Base-by-base conservation (phyloP, 257 asterid species). In the Gynochthodes officinalis region DNA sequence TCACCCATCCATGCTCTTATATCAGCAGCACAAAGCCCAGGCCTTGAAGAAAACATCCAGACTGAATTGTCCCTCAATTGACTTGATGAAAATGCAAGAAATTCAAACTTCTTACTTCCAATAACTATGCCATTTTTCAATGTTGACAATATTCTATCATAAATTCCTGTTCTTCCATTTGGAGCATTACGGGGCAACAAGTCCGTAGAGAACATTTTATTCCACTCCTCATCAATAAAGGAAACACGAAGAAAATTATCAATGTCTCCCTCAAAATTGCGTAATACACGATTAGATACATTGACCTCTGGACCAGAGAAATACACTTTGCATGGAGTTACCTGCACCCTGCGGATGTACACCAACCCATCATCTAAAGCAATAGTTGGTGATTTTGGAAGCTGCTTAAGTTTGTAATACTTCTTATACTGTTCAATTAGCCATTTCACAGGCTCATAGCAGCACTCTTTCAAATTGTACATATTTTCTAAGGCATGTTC, bases 1-100 rank as follows among this genome's bases (percentile, higher is more conserved):
- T 93, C 86, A 0, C 98, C 98, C 98, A 93, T 91, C 96, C 97
- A 90, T 28, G 23, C 46, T 75, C 98, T 86, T 55, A 90, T 91
- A 49, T 65, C 81, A 76, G 86, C 81, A 48, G 94, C 92, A 71
- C 78, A 61, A 37, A 80, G 73, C 44, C 70, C 79, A 53, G 49
- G 32, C 39, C 83, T 83, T 21, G 96, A 78, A 49, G 98, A 90
- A 85, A 94, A 91, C 98, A 94, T 94, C 98, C 98, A 94, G 19
- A 81, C 81, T 25, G 97, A 89, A 75, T 89, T 89, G 2, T 94
- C 98, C 58, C 93, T 80, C 78, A 94, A 72, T 78, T 94, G 97
- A 78, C 98, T 94, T 1, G 97, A 89, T 21, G 97, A 94, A 77
- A 91, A 94, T 7, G 99, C 97, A 58, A 94, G 96, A 83, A 94